Evolutionary conservation across 1,284 basidiomycete species (phyloP).

Genomic region (Boletus sp.): DNA sequence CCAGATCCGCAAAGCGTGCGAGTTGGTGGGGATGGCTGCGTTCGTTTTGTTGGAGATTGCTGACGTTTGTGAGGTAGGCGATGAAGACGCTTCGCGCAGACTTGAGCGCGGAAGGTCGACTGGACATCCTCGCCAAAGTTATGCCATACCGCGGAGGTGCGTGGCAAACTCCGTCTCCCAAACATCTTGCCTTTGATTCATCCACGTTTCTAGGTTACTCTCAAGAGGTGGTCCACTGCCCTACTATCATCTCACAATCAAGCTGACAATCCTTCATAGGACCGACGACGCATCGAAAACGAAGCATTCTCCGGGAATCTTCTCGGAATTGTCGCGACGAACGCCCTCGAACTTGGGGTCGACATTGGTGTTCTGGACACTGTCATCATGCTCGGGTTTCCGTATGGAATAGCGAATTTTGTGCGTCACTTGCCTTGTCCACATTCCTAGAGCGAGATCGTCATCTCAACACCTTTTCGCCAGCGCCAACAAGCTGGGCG

Average conservation of each 20-base stretch:
- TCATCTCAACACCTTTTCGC: background rate
- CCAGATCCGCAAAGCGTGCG: constrained; percentile 77
- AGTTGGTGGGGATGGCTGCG: constrained; percentile 50
- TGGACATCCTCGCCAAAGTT: constrained; percentile 74
- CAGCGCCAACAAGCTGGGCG: constrained; percentile 87
- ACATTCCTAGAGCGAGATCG: background rate
- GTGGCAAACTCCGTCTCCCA: constrained; percentile 2
- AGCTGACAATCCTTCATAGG: constrained; percentile 40
- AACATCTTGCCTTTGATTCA: background rate
- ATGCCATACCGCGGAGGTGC: constrained; percentile 83
- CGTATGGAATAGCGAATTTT: constrained; percentile 72
- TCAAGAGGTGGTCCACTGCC: constrained; percentile 40
- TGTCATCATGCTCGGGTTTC: constrained; percentile 88
- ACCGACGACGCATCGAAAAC: constrained; percentile 78
- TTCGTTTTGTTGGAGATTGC: background rate
- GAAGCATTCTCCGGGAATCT: constrained; percentile 84
- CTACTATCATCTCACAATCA: background rate
- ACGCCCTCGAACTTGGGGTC: constrained; percentile 87
- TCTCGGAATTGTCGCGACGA: constrained; percentile 87
- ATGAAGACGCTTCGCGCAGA: constrained; percentile 79
- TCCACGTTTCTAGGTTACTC: constrained; percentile 47
- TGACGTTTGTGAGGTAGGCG: constrained; percentile 40
- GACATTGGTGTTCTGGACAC: constrained; percentile 88
- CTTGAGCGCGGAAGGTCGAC: constrained; percentile 69
- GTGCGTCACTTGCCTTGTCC: constrained; percentile 38